These are phyloP conservation scores for Collybiopsis luxurians DNA, from an alignment of 768 basidiomycete genomes.

Conservation along the genomic window DNA sequence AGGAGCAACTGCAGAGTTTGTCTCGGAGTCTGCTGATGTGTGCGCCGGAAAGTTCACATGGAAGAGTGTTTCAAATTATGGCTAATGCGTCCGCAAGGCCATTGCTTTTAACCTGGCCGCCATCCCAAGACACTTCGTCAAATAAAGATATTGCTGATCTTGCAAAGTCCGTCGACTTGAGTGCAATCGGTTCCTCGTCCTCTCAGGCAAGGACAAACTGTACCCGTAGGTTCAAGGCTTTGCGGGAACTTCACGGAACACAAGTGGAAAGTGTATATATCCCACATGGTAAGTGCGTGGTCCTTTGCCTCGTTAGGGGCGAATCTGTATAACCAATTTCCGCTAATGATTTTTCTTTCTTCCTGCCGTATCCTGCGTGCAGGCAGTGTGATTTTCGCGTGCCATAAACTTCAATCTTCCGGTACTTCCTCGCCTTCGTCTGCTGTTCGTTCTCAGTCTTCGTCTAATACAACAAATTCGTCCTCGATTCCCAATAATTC, in stretches of 20 bases:
- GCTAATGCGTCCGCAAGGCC: slow-evolving; percentile 55
- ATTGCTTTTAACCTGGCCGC: slow-evolving; percentile 75
- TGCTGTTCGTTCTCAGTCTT: slow-evolving; percentile 9
- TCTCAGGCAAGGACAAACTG: slow-evolving; percentile 78
- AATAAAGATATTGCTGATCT: slow-evolving; percentile 38
- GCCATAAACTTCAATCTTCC: slow-evolving; percentile 59
- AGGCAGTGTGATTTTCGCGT: slow-evolving; percentile 73
- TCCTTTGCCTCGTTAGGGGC: slow-evolving; percentile 18
- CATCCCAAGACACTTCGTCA: slow-evolving; percentile 40
- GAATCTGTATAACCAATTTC: slow-evolving; percentile 5
- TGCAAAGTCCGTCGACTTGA: slow-evolving; percentile 18
- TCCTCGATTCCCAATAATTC: slow-evolving; percentile 30
- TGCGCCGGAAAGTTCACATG: slow-evolving; percentile 37
- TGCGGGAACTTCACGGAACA: slow-evolving; percentile 59
- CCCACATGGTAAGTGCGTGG: slow-evolving; percentile 68
- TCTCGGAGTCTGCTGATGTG: slow-evolving; percentile 55
- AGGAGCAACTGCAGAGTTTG: slow-evolving; percentile 57
- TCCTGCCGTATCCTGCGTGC: slow-evolving; percentile 10
- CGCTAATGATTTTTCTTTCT: not conserved
- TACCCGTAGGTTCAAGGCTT: slow-evolving; percentile 78
- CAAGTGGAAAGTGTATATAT: slow-evolving; percentile 88
- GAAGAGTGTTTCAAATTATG: slow-evolving; percentile 77
- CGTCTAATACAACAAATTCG: slow-evolving; percentile 21
- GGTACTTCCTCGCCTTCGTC: slow-evolving; percentile 20
- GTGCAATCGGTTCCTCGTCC: slow-evolving; percentile 19